Evolutionary conservation across 495 filamentous ascomycete species (phyloP).

Genomic region (Bathelium albidoporum): DNA sequence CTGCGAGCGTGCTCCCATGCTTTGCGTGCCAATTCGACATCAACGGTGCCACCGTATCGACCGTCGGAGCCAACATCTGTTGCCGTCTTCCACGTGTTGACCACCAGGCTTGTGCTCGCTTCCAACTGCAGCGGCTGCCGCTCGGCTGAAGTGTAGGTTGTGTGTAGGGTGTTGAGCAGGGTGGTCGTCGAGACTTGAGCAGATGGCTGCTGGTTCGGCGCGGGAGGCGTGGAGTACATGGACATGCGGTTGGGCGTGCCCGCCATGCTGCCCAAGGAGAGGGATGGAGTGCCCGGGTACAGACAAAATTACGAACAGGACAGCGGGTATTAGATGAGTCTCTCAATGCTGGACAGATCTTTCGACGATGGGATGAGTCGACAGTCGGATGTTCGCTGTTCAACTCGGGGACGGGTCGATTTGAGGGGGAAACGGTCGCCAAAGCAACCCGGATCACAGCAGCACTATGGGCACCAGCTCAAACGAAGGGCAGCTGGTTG

Average conservation of each 20-base stretch:
- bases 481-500: slow-evolving; percentile 3
- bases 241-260: slow-evolving; percentile 65
- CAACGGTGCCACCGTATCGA: slow-evolving; percentile 63
- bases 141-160: slow-evolving; percentile 61
- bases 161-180: slow-evolving; percentile 83
- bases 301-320: slow-evolving; percentile 1
- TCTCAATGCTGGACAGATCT: neutral
- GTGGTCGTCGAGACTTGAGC: slow-evolving; percentile 84
- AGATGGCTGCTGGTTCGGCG: slow-evolving; percentile 49
- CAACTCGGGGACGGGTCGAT: too few species aligned
- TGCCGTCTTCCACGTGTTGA: slow-evolving; percentile 89
- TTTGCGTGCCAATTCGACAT: slow-evolving; percentile 63
- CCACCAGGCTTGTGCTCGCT: slow-evolving; percentile 82
- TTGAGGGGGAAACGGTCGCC: neutral
- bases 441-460: slow-evolving; percentile 1
- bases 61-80: slow-evolving; percentile 55
- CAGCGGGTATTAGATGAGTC: too few species aligned
- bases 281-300: neutral
- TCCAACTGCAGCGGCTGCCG: slow-evolving; percentile 69
- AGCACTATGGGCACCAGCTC: slow-evolving; percentile 1
- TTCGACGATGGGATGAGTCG: neutral
- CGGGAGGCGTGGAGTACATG: slow-evolving; percentile 70
- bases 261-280: slow-evolving; percentile 44
- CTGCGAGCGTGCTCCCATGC: slow-evolving; percentile 97
- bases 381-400: too few species aligned